Percentiles rank a stretch among this genome's conserved stretches.
phyloP scores from a whole-genome alignment of 1,284 basidiomycete genomes.

The Rugosomyces carneus region DNA sequence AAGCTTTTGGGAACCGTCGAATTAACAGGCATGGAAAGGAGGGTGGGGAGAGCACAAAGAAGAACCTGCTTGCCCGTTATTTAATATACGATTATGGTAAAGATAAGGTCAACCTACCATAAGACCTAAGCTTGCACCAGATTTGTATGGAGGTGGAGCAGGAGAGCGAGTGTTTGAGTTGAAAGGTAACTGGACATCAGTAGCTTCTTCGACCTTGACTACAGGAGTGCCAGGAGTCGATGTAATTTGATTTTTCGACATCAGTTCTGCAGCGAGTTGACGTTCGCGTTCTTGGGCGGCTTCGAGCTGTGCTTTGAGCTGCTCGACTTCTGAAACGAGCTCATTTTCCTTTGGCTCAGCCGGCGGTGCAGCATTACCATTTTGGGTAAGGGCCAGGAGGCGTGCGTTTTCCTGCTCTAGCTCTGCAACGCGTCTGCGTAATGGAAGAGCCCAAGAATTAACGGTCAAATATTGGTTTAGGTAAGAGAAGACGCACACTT shows the following conservation, averaged over 20 bases:
- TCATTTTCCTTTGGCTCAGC: slow-evolving; percentile 22
- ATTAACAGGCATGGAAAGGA: slow-evolving; percentile 59
- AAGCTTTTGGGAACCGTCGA: slow-evolving; percentile 47
- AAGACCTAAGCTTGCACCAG: slow-evolving; percentile 58
- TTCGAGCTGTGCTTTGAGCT: slow-evolving; percentile 57
- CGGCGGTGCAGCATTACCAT: slow-evolving; percentile 22
- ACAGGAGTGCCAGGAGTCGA: slow-evolving; percentile 24
- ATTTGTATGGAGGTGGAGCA: slow-evolving; percentile 42
- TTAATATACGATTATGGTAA: slow-evolving; percentile 17
- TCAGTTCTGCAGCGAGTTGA: slow-evolving; percentile 55
- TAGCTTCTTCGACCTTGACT: slow-evolving; percentile 52
- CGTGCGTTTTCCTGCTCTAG: slow-evolving; percentile 75
- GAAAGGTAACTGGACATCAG: slow-evolving; percentile 38
- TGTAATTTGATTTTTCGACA: slow-evolving; percentile 27
- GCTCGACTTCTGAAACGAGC: slow-evolving; percentile 55
- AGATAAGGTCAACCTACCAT: slow-evolving; percentile 46
- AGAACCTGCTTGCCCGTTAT: slow-evolving; percentile 46
- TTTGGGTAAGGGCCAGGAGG: slow-evolving; percentile 49
- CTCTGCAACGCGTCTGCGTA: slow-evolving; percentile 58
- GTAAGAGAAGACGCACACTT: slow-evolving; percentile 51
- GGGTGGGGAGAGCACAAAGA: slow-evolving; percentile 66
- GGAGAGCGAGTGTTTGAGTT: slow-evolving; percentile 34
- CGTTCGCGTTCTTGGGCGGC: slow-evolving; percentile 61
- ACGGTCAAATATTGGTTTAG: background rate
- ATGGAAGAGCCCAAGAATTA: slow-evolving; percentile 14